A percentile compares a stretch with the other conserved stretches of the same genome.
Evolutionary conservation across 768 basidiomycete species (phyloP).

Genomic region (Russula dissimulans): DNA sequence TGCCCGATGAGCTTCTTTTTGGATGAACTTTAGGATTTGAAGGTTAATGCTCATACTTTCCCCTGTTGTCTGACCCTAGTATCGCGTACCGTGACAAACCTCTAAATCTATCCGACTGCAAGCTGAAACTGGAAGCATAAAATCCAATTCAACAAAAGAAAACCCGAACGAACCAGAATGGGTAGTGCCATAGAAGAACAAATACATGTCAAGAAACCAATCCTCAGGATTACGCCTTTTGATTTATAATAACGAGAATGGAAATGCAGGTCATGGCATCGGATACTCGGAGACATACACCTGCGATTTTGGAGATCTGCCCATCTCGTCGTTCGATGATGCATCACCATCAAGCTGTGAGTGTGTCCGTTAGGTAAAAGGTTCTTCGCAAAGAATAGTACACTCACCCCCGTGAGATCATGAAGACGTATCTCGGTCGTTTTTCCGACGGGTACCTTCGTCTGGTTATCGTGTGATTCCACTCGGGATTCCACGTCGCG

Average conservation of each 20-base stretch:
- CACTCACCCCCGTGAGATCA: not conserved
- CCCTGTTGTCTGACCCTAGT: too few relatives aligned
- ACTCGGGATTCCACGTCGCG: not conserved
- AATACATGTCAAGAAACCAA: not conserved
- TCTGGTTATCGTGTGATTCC: not conserved
- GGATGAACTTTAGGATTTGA: too few relatives aligned
- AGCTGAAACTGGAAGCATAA: too few relatives aligned
- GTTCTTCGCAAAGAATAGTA: not conserved
- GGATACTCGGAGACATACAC: not conserved
- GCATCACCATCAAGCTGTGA: not conserved
- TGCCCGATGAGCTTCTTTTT: too few relatives aligned
- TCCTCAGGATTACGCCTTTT: too few relatives aligned
- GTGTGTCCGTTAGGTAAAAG: not conserved
- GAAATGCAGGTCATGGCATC: not conserved
- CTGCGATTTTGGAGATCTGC: not conserved
- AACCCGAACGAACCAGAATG: too few relatives aligned
- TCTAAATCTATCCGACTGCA: too few relatives aligned
- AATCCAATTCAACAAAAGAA: too few relatives aligned
- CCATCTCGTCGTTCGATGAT: not conserved
- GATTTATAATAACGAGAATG: not conserved
- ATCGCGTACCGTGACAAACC: too few relatives aligned
- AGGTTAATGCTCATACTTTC: too few relatives aligned
- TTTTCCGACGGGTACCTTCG: not conserved
- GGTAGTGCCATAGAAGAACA: too few relatives aligned
- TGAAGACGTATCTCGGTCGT: not conserved